phyloP scores from a whole-genome alignment of 2,329 filamentous ascomycete species.

The Ramularia endophylla region DNA sequence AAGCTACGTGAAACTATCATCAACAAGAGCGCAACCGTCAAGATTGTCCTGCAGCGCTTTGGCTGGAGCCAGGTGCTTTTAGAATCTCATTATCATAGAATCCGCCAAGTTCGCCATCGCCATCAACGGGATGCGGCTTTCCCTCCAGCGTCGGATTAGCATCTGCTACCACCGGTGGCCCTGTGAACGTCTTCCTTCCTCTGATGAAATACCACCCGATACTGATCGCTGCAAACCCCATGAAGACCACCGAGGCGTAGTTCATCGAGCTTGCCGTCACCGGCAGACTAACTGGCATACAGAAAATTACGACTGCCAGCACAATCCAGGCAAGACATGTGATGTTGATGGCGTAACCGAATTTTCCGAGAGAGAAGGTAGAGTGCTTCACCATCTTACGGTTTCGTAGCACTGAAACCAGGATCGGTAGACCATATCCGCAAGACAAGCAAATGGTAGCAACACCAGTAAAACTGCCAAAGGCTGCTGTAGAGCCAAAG shows the following conservation, averaged over 20 bases:
- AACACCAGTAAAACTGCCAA: conserved; percentile 73
- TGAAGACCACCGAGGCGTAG: conserved; percentile 29
- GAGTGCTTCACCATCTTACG: conserved; percentile 62
- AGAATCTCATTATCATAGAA: conserved; percentile 1
- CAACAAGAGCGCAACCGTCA: no score
- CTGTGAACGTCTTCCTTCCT: conserved; percentile 31
- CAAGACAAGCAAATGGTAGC: conserved; percentile 72
- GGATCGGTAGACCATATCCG: conserved; percentile 69
- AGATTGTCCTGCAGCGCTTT: no score
- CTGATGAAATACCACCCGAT: conserved; percentile 31
- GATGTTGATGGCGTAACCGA: conserved; percentile 63
- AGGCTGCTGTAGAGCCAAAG: conserved; percentile 70
- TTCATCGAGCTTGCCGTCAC: conserved; percentile 40
- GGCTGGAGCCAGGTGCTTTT: no score
- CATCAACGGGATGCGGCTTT: conserved; percentile 16
- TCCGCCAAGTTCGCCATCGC: conserved; percentile 22
- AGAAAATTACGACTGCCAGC: conserved; percentile 66
- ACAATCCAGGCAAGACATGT: conserved; percentile 65
- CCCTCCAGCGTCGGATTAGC: conserved; percentile 23
- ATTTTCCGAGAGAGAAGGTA: conserved; percentile 61
- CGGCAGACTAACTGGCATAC: conserved; percentile 55
- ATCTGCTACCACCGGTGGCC: conserved; percentile 29
- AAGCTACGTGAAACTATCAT: no score
- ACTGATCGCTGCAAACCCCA: conserved; percentile 29
- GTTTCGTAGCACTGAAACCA: conserved; percentile 62